These are phyloP conservation scores for Populus ilicifolia DNA, from an alignment of 345 rosid genomes.

Conservation along the genomic window DNA sequence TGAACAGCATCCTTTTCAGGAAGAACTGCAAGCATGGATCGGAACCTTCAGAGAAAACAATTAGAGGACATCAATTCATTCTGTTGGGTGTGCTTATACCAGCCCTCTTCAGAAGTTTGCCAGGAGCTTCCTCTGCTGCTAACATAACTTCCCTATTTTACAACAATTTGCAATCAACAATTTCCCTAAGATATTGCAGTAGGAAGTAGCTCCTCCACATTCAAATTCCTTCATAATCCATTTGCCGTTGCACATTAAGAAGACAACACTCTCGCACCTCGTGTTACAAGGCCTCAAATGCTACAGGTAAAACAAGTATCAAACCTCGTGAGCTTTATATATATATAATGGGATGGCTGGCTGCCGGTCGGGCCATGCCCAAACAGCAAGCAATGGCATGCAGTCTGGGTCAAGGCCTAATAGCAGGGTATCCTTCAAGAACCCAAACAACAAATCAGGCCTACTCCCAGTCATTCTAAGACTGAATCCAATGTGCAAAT, in stretches of 20 bases:
- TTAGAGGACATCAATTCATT: slow-evolving; percentile 43
- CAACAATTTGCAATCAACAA: neutral
- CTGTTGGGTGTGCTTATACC: slow-evolving; percentile 43
- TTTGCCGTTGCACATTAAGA: slow-evolving; percentile 69
- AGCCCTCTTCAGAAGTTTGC: slow-evolving; percentile 44
- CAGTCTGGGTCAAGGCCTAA: too few relatives aligned
- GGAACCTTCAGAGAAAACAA: neutral
- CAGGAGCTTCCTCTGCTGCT: slow-evolving; percentile 45
- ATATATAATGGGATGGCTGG: too few relatives aligned
- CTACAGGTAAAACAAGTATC: slow-evolving; percentile 32
- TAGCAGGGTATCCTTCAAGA: too few relatives aligned
- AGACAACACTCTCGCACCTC: slow-evolving; percentile 59
- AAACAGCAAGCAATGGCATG: too few relatives aligned
- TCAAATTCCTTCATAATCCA: slow-evolving; percentile 69
- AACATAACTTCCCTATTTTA: slow-evolving; percentile 37
- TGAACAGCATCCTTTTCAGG: neutral
- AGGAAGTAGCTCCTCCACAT: slow-evolving; percentile 47
- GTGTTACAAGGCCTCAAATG: slow-evolving; percentile 59
- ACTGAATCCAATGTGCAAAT: too few relatives aligned
- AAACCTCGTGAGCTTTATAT: neutral
- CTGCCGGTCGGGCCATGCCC: too few relatives aligned
- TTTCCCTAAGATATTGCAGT: too few relatives aligned
- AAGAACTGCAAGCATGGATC: neutral
- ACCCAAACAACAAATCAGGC: too few relatives aligned
- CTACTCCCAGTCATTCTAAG: too few relatives aligned